These are phyloP conservation scores for Eucalyptus camaldulensis DNA, from an alignment of 345 rosid genomes.

Conservation along the genomic window DNA sequence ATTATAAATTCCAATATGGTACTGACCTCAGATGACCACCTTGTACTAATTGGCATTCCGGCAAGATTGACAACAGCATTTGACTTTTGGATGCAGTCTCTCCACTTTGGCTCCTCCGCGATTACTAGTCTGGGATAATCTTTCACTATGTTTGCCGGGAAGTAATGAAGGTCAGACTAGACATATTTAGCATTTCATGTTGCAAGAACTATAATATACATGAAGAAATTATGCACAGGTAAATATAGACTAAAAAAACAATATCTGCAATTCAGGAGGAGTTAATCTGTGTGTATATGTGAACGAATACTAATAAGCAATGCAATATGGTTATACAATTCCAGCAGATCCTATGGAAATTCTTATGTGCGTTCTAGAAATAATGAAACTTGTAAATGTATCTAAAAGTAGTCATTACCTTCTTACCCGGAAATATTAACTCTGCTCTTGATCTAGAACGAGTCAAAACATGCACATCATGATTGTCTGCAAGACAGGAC, in stretches of 20 bases:
- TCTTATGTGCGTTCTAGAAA: not conserved
- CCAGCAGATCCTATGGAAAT: not conserved
- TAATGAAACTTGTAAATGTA: not conserved
- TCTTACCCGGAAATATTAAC: slow-evolving; percentile 94
- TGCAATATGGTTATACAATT: not conserved
- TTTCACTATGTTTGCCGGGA: slow-evolving; percentile 24
- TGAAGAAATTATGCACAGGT: not conserved
- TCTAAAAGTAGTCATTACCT: slow-evolving; percentile 44
- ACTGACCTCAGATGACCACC: slow-evolving; percentile 92
- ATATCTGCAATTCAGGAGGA: not conserved
- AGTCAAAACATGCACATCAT: slow-evolving; percentile 60
- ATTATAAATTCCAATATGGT: not conserved
- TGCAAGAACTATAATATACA: not conserved
- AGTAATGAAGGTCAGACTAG: not conserved
- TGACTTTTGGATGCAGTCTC: slow-evolving; percentile 57
- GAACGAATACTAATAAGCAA: not conserved
- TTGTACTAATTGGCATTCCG: slow-evolving; percentile 77
- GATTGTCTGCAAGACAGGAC: slow-evolving; percentile 41
- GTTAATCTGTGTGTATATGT: not conserved
- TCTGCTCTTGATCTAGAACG: slow-evolving; percentile 83
- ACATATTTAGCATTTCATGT: not conserved
- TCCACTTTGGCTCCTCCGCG: slow-evolving; percentile 75
- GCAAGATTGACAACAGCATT: slow-evolving; percentile 93
- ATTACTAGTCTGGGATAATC: slow-evolving; percentile 62
- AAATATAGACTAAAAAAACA: not conserved